Evolutionary conservation across 2,329 filamentous ascomycete genomes (phyloP).

Genomic region (Aspergillus ochraceoroseus): DNA sequence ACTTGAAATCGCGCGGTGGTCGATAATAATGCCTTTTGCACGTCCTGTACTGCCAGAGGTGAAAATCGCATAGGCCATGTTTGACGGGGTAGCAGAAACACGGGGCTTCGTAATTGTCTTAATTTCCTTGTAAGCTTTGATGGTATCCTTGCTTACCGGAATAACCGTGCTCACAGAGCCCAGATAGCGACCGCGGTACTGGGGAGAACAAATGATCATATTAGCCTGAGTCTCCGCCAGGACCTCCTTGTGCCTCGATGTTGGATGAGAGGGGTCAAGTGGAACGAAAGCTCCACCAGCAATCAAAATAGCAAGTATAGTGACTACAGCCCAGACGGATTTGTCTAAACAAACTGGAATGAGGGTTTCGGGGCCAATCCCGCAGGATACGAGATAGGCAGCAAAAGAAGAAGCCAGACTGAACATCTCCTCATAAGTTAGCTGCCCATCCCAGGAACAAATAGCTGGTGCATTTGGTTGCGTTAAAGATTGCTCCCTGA

Average conservation of each 20-base stretch:
- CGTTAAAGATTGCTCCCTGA: constrained; percentile 23
- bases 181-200: constrained; percentile 29
- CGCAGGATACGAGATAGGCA: constrained; percentile 29
- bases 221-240: constrained; percentile 29
- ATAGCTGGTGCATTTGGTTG: constrained; percentile 33
- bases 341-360: constrained; percentile 36
- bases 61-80: constrained; percentile 36
- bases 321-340: constrained; percentile 34
- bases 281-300: constrained; percentile 36
- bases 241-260: constrained; percentile 33
- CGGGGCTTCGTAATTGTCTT: constrained; percentile 8
- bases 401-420: constrained; percentile 30
- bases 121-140: constrained; percentile 27
- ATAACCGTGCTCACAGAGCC: constrained; percentile 30
- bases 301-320: constrained; percentile 32
- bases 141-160: constrained; percentile 31
- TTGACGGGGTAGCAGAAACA: constrained; percentile 20
- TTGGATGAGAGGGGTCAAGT: constrained; percentile 35
- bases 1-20: constrained; percentile 33
- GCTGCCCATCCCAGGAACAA: constrained; percentile 35
- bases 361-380: constrained; percentile 31
- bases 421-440: constrained; percentile 33
- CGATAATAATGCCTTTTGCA: constrained; percentile 37
- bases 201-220: constrained; percentile 33
- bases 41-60: constrained; percentile 39